These are phyloP conservation scores for Metschnikowia lochheadii DNA, from an alignment of 805 yeast genomes.

Conservation along the genomic window DNA sequence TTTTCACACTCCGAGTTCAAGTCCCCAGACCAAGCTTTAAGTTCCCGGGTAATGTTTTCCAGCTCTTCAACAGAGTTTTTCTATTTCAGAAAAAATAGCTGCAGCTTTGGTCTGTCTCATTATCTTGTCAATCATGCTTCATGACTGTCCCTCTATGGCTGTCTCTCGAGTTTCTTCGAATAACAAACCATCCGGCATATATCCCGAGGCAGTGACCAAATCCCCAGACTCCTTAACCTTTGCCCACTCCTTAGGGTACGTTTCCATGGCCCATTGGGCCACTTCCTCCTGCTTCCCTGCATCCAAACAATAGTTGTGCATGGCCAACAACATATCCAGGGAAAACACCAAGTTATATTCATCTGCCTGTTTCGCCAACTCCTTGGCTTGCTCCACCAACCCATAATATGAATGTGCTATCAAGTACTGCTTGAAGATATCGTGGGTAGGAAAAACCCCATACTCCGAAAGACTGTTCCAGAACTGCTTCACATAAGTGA, in stretches of 20 bases:
- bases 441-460: constrained; percentile 49
- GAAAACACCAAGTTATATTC: constrained; percentile 45
- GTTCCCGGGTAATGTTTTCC: constrained; percentile 12
- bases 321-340: constrained; percentile 41
- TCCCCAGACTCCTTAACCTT: constrained; percentile 20
- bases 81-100: constrained; percentile 31
- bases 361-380: constrained; percentile 43
- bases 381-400: constrained; percentile 51
- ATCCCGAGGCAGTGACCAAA: constrained; percentile 27
- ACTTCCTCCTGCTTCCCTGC: constrained; percentile 27
- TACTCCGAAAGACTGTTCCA: constrained; percentile 58
- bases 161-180: constrained; percentile 15
- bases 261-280: constrained; percentile 30
- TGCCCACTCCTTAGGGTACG: constrained; percentile 29
- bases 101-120: background rate
- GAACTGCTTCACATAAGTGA: constrained; percentile 54
- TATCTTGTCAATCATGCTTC: no score
- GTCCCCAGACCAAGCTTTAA: constrained; percentile 27
- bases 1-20: constrained; percentile 54
- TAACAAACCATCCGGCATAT: constrained; percentile 27
- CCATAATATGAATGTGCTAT: constrained; percentile 72
- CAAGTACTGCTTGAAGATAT: constrained; percentile 55
- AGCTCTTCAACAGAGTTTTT: constrained; percentile 27
- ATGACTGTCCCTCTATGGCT: no score
- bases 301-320: constrained; percentile 43